Base-by-base conservation (phyloP, 805 yeast species). In the Nematodospora valgi region DNA sequence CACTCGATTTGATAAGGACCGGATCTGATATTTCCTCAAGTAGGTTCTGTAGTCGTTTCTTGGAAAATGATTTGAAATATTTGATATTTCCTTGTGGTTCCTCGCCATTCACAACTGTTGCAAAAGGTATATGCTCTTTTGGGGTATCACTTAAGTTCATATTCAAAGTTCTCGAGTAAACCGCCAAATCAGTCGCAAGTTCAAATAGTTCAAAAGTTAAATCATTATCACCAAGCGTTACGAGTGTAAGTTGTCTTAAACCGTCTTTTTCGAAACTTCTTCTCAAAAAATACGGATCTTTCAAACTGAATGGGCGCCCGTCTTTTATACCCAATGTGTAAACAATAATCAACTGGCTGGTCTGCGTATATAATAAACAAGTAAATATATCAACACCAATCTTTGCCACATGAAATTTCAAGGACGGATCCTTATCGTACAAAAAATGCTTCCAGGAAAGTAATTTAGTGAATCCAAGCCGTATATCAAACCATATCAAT, bases 371-470 rank as follows among this genome's bases (percentile, higher is more conserved):
- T 1, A 65, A 38, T 17, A 49, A 23, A 30, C 66, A 59, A 15
- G 48, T 27, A 34, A 45, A 57, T 5, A 34, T 27, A 7, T 39
- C 54, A 30, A 45, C 46, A 9, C 45, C 47, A 3, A 53, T 26
- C 7, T 48, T 35, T 9, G 58, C 51, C 2, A 69, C 49, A 2
- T 52, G 43, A 35, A 82, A 37, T 34, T 52, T 59, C 36, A 80
- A 45, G 0, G 86, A 68, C 1, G 72, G 70, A 45, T 86, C 95
- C 1, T 52, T 43, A 6, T 72, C 65, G 27, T 71, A 69, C 15
- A 83, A 55, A 40, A 60, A 74, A 54, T 87, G 96, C 41, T 80
- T 82, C 89, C 94, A 84, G 0, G 89, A 73, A 1, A 86, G 48
- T 2, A 75, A 40, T 38, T 83, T 66, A 20, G 58, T 58, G n/a